Evolutionary conservation across 495 filamentous ascomycete genomes (phyloP).

Genomic region (Aspergillus heteromorphus): DNA sequence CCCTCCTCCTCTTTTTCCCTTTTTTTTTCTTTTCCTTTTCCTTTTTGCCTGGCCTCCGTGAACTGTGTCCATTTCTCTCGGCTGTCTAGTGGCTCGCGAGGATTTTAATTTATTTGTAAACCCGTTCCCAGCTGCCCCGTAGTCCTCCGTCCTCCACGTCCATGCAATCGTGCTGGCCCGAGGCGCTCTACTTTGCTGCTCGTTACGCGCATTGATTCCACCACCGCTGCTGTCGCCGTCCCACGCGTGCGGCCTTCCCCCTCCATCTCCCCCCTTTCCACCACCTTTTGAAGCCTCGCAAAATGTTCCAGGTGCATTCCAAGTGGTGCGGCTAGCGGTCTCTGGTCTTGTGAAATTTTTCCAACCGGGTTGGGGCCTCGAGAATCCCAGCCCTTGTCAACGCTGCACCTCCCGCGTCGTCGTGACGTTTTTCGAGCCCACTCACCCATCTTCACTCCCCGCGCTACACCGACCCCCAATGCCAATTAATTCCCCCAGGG

Average conservation of each 20-base stretch:
- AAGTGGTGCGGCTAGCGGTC: neutral
- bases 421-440: neutral
- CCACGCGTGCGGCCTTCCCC: constrained; percentile 5
- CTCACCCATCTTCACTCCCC: neutral
- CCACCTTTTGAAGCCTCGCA: neutral
- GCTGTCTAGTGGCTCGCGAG: constrained; percentile 9
- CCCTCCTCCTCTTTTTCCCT: constrained; percentile 11
- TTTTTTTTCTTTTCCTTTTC: constrained; percentile 15
- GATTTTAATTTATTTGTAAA: neutral
- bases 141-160: neutral
- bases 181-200: constrained; percentile 1
- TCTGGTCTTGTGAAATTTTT: no score
- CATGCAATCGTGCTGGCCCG: constrained; percentile 1
- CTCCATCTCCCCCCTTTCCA: constrained; percentile 3
- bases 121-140: neutral
- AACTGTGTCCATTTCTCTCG: neutral
- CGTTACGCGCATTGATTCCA: constrained; percentile 7
- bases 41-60: constrained; percentile 5
- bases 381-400: neutral
- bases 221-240: neutral
- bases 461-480: neutral
- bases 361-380: no score
- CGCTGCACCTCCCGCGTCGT: neutral
- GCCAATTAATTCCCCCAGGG: neutral
- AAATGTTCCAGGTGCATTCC: neutral